These are phyloP conservation scores for Pholiota conissans DNA, from an alignment of 768 basidiomycete species.

Conservation along the genomic window DNA sequence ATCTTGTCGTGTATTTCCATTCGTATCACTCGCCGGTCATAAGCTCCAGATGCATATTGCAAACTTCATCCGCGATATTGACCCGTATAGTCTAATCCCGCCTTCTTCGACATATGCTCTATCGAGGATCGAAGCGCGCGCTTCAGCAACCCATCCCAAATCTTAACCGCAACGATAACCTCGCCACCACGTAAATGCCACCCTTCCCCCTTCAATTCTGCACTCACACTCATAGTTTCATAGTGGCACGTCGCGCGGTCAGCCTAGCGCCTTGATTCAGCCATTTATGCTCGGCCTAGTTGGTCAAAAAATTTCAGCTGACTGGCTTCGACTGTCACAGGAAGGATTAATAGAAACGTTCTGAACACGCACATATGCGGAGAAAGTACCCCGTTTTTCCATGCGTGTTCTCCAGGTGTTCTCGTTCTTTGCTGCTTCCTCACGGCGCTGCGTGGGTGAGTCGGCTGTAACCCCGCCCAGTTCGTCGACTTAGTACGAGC, in stretches of 20 bases:
- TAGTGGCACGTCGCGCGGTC: not conserved
- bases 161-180: not conserved
- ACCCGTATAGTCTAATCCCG: constrained; percentile 5
- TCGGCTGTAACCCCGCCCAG: not conserved
- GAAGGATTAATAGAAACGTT: not conserved
- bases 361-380: not conserved
- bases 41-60: constrained; percentile 1
- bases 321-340: constrained; percentile 1
- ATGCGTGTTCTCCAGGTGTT: not conserved
- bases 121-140: not conserved
- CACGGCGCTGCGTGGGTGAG: not conserved
- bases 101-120: not conserved
- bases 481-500: not conserved
- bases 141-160: not conserved
- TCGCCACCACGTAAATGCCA: constrained; percentile 5
- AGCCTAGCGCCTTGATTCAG: not conserved
- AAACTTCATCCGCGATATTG: constrained; percentile 12
- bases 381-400: not conserved
- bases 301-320: not conserved
- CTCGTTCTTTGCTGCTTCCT: constrained; percentile 3
- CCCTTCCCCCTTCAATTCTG: not conserved
- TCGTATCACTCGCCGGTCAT: not conserved
- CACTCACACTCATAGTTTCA: not conserved
- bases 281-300: not conserved
- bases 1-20: not conserved